Conservation (phyloP, 495 filamentous ascomycete genomes). For the Zalerion maritima region DNA sequence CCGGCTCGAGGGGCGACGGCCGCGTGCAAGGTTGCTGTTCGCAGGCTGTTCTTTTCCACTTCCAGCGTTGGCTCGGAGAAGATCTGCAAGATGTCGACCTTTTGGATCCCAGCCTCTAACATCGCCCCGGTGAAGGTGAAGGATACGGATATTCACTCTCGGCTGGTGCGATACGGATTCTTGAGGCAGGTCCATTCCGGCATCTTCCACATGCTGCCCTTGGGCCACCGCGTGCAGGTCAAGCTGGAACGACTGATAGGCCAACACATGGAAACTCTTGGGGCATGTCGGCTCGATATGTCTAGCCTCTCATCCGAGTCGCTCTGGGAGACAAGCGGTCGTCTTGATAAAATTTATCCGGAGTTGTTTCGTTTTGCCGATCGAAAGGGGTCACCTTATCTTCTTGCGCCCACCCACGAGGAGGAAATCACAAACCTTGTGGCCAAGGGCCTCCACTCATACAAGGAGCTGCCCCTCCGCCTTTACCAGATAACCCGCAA, state of each 20-base stretch:
- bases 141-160: constrained; percentile 54
- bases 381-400: constrained; percentile 55
- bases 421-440: constrained; percentile 86
- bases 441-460: constrained; percentile 57
- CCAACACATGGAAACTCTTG: constrained; percentile 68
- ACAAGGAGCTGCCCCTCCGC: constrained; percentile 72
- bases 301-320: constrained; percentile 78
- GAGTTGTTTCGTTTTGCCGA: constrained; percentile 74
- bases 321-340: constrained; percentile 54
- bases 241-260: constrained; percentile 80
- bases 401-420: constrained; percentile 89
- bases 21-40: no score
- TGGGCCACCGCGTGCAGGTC: constrained; percentile 79
- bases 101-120: constrained; percentile 6
- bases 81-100: background rate
- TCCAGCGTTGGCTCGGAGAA: background rate
- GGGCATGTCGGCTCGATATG: constrained; percentile 74
- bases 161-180: constrained; percentile 65
- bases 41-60: no score
- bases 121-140: background rate
- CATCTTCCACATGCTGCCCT: constrained; percentile 81
- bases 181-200: constrained; percentile 75
- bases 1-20: no score
- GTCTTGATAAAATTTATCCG: constrained; percentile 13
- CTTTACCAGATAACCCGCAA: constrained; percentile 95